These are phyloP conservation scores for Spathaspora hagerdaliae DNA, from an alignment of 805 yeast genomes.

Conservation along the genomic window DNA sequence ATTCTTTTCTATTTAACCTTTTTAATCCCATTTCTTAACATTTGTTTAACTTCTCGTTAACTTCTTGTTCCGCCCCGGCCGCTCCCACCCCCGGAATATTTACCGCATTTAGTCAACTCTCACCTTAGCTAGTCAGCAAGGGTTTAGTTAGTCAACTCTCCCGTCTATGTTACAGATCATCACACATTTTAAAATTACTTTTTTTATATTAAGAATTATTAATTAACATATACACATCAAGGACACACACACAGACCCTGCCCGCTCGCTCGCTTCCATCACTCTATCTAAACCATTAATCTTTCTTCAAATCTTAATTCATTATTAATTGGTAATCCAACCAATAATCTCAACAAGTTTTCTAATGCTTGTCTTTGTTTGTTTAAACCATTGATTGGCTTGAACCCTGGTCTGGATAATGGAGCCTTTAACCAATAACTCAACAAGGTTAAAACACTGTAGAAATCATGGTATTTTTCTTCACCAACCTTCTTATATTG, in stretches of 20 bases:
- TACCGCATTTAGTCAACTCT: too few species aligned
- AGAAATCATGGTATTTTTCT: conserved; percentile 58
- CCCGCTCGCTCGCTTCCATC: neutral
- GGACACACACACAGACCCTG: neutral
- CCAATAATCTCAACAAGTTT: conserved; percentile 82
- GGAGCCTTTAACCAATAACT: conserved; percentile 98
- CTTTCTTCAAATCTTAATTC: conserved; percentile 96
- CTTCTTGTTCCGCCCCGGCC: too few species aligned
- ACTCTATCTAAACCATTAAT: conserved; percentile 26
- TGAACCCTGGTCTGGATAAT: conserved; percentile 83
- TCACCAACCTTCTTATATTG: conserved; percentile 59
- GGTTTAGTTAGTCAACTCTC: too few species aligned
- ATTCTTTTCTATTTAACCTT: too few species aligned
- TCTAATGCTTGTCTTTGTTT: conserved; percentile 92
- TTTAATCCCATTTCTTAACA: too few species aligned
- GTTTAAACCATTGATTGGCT: conserved; percentile 89
- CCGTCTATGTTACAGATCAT: too few species aligned
- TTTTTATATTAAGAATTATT: too few species aligned
- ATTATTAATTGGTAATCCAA: conserved; percentile 85
- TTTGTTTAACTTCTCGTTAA: too few species aligned
- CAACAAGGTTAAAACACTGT: conserved; percentile 81
- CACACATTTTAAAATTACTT: too few species aligned
- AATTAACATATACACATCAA: too few species aligned
- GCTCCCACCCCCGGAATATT: too few species aligned
- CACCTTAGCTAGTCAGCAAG: too few species aligned